These are phyloP conservation scores for Talaromyces sp. DNA, from an alignment of 2,329 filamentous ascomycete genomes.

Conservation along the genomic window DNA sequence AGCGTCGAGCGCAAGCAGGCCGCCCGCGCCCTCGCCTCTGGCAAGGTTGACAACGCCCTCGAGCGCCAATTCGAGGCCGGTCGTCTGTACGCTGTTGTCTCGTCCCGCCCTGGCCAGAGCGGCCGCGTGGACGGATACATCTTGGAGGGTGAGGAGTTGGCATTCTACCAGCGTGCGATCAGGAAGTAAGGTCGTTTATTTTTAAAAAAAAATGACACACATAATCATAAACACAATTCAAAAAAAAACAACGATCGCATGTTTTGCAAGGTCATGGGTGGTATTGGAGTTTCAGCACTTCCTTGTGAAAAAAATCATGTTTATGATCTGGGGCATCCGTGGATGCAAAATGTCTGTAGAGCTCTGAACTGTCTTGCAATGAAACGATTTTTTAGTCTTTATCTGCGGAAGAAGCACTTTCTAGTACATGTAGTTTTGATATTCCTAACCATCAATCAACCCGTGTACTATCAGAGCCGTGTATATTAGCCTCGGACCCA, in stretches of 20 bases:
- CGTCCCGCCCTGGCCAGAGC: conserved; percentile 92
- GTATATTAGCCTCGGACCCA: neutral
- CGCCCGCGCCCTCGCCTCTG: conserved; percentile 70
- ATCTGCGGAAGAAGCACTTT: neutral
- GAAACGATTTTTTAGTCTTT: conserved; percentile 11
- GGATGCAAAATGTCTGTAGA: conserved; percentile 14
- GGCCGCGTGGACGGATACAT: conserved; percentile 96
- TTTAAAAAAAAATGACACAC: conserved; percentile 11
- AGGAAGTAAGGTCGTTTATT: conserved; percentile 70
- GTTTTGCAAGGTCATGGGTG: conserved; percentile 10
- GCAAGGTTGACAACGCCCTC: conserved; percentile 88
- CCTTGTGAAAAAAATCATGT: conserved; percentile 12
- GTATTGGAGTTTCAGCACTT: conserved; percentile 15
- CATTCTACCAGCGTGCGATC: conserved; percentile 99
- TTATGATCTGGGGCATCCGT: conserved; percentile 13
- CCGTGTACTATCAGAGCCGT: too few relatives aligned
- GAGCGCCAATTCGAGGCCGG: conserved; percentile 99
- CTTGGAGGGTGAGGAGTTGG: conserved; percentile 97
- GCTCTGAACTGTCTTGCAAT: conserved; percentile 11
- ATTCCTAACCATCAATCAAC: too few relatives aligned
- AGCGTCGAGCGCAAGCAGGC: conserved; percentile 95
- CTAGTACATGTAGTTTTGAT: too few relatives aligned
- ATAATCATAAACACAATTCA: conserved; percentile 3
- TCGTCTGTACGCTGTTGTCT: conserved; percentile 90
- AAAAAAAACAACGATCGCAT: conserved; percentile 7